A percentile compares a stretch with the other conserved stretches of the same genome.
Conservation (phyloP, 139 green algal species). For the Micractinium sp. region DNA sequence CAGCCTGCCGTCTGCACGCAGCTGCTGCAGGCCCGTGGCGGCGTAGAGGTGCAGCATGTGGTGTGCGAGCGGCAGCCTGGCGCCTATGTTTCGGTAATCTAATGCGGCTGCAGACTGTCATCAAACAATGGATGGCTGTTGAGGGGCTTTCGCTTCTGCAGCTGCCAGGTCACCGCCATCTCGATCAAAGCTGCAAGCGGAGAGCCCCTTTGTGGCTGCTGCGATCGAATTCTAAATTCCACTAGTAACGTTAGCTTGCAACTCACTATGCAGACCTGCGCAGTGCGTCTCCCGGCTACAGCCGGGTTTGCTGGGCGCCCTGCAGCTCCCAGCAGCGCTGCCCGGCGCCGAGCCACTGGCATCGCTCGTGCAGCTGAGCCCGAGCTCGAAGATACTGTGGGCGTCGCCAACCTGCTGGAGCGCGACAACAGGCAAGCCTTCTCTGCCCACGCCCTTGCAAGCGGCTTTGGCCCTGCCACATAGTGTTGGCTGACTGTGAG, state of each 20-base stretch:
- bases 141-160: too few relatives aligned
- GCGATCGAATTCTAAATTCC: too few relatives aligned
- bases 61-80: neutral
- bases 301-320: neutral
- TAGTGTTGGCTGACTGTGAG: too few relatives aligned
- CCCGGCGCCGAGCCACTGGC: neutral
- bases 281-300: neutral
- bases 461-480: too few relatives aligned
- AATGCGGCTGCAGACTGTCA: neutral
- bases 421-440: constrained; percentile 18
- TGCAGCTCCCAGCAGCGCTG: neutral
- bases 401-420: constrained; percentile 25
- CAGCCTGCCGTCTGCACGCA: neutral
- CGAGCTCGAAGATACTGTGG: constrained; percentile 2
- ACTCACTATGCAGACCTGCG: neutral
- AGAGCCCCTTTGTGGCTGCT: too few relatives aligned
- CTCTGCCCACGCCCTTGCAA: neutral
- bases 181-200: too few relatives aligned
- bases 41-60: neutral
- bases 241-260: too few relatives aligned
- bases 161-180: too few relatives aligned
- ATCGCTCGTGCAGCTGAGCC: neutral
- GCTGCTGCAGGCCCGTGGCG: neutral
- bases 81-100: neutral
- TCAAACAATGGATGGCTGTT: too few relatives aligned